Conservation (phyloP, 106 monocot species). For the Dioscorea alata region DNA sequence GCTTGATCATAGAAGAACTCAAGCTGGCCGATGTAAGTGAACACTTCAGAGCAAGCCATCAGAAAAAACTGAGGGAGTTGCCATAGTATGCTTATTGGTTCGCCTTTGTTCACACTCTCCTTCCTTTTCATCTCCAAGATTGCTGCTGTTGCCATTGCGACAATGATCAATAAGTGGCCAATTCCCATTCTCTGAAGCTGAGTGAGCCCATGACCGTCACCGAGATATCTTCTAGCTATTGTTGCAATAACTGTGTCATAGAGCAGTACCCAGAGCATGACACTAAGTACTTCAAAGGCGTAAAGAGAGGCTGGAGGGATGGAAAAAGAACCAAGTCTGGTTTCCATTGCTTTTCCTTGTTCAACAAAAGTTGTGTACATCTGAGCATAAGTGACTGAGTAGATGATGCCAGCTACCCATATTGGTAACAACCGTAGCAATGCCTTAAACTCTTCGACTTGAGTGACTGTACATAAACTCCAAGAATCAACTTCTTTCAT, state of each 20-base stretch:
- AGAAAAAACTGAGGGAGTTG: conserved; percentile 53
- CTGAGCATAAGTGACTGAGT: conserved; percentile 40
- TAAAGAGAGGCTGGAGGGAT: conserved; percentile 53
- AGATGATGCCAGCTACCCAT: conserved; percentile 47
- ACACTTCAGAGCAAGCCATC: conserved; percentile 28
- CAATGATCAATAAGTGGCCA: conserved; percentile 4
- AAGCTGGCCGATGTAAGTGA: conserved; percentile 34
- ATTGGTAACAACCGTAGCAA: conserved; percentile 50
- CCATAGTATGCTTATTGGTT: conserved; percentile 15
- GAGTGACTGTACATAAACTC: conserved; percentile 29
- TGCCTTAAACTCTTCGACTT: conserved; percentile 52
- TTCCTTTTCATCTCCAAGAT: conserved; percentile 32
- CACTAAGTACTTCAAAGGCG: conserved; percentile 43
- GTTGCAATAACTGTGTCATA: conserved; percentile 16
- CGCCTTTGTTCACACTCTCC: background rate
- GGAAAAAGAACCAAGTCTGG: conserved; percentile 25
- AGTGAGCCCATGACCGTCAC: conserved; percentile 1
- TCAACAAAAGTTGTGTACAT: conserved; percentile 50
- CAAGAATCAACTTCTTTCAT: background rate
- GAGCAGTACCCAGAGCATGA: conserved; percentile 8
- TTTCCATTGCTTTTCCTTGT: conserved; percentile 55
- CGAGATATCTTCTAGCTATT: conserved; percentile 4
- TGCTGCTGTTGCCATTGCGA: conserved; percentile 25
- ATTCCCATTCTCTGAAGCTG: conserved; percentile 19
- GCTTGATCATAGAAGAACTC: conserved; percentile 63